Evolutionary conservation across 2,329 filamentous ascomycete species (phyloP), one percentile per base, ranked within the genome.

Genomic region (Massarina eburnea): DNA sequence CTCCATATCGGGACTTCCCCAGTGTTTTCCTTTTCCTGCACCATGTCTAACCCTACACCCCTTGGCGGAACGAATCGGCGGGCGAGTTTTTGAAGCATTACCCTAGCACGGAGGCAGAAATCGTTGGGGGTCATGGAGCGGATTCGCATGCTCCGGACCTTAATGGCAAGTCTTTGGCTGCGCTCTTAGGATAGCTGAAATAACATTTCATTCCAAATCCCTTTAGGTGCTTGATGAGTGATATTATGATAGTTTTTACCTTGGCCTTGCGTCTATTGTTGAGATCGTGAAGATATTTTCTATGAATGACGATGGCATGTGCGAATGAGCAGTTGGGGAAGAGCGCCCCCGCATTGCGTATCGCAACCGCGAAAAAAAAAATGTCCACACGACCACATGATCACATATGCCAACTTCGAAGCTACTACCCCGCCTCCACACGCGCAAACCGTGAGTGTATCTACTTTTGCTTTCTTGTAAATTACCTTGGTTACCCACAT

Each of bases 1-100:
- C 33, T 62, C 66, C 64, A 55, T 51, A 54, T 57, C 61, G 43
- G 38, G 43, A 55, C 62, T 66, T 66, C 56, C 55, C 64, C 51
- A 49, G 57, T 58, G 62, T 64, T 63, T 61, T 57, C 42, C 54
- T 58, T 50, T 55, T 61, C 59, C 59, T 51, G 55, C 59, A 58
- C 53, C 54, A 57, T 57, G 55, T 54, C 52, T 61, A 55, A 54
- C 46, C 45, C 48, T 50, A 39, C 52, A n/a, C 46, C 45, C 51
- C 48, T 55, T 55, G 48, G 54, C 45, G 58, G 58, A 59, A 39
- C 52, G 54, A 55, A 48, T 36, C 36, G 51, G 49, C 52, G 51
- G 51, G 46, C 45, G 41, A 54, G 49, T 43, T 54, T 59, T 56
- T 46, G 58, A 54, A 51, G 54, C 52, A 37, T 44, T 4, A 30